Evolutionary conservation across 1,284 basidiomycete genomes (phyloP), one percentile per base, ranked within the genome.

Genomic region (Microbotryum violaceum): DNA sequence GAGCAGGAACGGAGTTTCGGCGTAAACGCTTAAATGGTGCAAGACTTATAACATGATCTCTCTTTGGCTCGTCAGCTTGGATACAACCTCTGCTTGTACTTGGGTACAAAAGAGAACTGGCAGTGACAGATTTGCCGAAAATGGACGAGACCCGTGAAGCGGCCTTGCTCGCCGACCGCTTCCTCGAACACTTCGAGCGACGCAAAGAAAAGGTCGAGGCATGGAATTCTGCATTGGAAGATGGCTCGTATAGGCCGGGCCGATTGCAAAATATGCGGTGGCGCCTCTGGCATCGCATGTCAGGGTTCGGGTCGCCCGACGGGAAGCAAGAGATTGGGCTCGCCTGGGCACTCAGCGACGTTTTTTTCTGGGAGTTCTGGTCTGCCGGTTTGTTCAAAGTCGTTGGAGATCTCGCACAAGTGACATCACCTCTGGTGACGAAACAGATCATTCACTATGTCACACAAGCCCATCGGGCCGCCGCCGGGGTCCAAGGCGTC

Each of bases 381-480:
- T 78, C 81, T 2, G 85, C 82, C 55, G 88, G 87, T 10, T 20
- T 65, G 7, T 61, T 58, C 60, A 71, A 69, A 44, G 78, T 91
- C 45, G 74, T 87, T n/a, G 82, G 60, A 21, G 67, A 68, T 29
- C 56, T 60, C 12, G 62, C 86, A 0, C 84, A 85, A 62, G 81
- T 89, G 20, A 84, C 83, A 14, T 85, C 83, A 69, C 88, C 87
- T 4, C 79, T 91, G 4, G 71, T 91, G 18, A 82, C 89, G 62
- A 86, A 58, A 3, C 56, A 86, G 75, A 81, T 92, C 72, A 88
- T 92, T 72, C 82, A 79, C 49, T 92, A 91, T 74, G 82, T 83
- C 0, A 79, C 82, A 46, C 58, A 21, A 10, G 47, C 18, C 51
- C 53, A 20, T 2, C 60, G 61, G 25, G 33, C 55, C 12, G 54